Percentiles rank a stretch among this genome's conserved stretches.
Evolutionary conservation across 768 basidiomycete genomes (phyloP).

Genomic region (Leccinum olivaceopallidum): DNA sequence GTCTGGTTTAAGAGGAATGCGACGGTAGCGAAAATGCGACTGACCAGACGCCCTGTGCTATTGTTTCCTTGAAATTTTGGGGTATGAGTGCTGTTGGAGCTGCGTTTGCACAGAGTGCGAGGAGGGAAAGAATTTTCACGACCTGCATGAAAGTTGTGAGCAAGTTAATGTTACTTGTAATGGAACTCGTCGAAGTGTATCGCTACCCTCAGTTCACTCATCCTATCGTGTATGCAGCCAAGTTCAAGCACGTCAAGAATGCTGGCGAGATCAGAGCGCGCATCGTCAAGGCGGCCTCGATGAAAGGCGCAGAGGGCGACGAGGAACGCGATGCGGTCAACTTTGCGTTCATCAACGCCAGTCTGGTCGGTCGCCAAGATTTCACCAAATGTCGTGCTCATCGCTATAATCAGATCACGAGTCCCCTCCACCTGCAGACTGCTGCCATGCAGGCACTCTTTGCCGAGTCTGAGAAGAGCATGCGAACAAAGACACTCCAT

Average conservation of each 20-base stretch:
- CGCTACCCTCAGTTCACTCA: constrained; percentile 52
- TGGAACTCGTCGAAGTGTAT: constrained; percentile 53
- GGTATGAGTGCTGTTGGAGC: constrained; percentile 51
- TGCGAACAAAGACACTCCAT: constrained; percentile 86
- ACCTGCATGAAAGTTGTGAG: constrained; percentile 6
- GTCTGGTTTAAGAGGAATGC: too few species aligned
- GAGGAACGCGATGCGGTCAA: constrained; percentile 75
- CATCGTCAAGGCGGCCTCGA: constrained; percentile 68
- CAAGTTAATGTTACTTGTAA: not conserved
- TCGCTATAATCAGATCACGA: constrained; percentile 65
- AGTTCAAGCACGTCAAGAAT: constrained; percentile 70
- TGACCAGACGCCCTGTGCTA: constrained; percentile 61
- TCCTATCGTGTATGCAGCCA: constrained; percentile 54
- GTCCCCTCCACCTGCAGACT: constrained; percentile 76
- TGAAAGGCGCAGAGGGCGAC: constrained; percentile 61
- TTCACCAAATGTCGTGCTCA: constrained; percentile 8
- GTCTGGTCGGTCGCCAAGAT: constrained; percentile 50
- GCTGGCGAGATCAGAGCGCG: constrained; percentile 57
- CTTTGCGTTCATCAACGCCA: constrained; percentile 89
- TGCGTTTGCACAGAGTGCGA: constrained; percentile 34
- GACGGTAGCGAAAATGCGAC: constrained; percentile 5
- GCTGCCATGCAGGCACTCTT: constrained; percentile 84
- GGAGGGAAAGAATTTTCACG: constrained; percentile 20
- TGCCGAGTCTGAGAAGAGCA: constrained; percentile 52
- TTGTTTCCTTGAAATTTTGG: constrained; percentile 55